Evolutionary conservation across 2,329 filamentous ascomycete species (phyloP).

Genomic region (Samsoniella hepiali): DNA sequence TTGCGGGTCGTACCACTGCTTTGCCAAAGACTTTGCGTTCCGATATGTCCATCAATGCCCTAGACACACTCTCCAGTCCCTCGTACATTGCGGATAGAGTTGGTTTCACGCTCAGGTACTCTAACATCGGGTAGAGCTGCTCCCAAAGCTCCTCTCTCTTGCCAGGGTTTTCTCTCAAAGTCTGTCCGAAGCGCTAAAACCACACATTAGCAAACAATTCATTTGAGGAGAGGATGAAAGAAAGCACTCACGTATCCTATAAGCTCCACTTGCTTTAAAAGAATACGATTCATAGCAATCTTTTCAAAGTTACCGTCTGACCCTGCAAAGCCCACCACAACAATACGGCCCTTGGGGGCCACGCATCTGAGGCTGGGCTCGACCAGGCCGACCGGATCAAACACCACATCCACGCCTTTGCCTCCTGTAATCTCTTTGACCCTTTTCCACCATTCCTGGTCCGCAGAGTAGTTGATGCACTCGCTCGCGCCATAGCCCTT

Average conservation of each 20-base stretch:
- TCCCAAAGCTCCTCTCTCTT: constrained; percentile 49
- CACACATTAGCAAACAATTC: not conserved
- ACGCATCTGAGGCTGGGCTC: constrained; percentile 52
- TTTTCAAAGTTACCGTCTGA: constrained; percentile 50
- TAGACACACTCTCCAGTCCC: constrained; percentile 47
- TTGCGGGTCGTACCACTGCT: constrained; percentile 46
- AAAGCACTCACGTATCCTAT: constrained; percentile 47
- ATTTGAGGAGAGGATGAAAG: not conserved
- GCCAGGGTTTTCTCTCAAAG: constrained; percentile 45
- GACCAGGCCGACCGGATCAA: constrained; percentile 57
- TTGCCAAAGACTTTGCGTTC: constrained; percentile 53
- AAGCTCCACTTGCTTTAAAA: constrained; percentile 51
- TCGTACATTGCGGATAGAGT: constrained; percentile 48
- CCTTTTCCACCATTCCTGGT: constrained; percentile 46
- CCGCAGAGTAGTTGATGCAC: constrained; percentile 38
- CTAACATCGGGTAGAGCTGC: constrained; percentile 47
- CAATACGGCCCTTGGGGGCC: constrained; percentile 50
- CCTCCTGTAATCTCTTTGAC: constrained; percentile 46
- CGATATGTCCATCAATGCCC: constrained; percentile 50
- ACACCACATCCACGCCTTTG: constrained; percentile 54
- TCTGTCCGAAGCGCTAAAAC: constrained; percentile 54
- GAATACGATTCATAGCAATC: constrained; percentile 51
- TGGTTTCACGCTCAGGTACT: constrained; percentile 46
- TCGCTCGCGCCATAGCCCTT: constrained; percentile 38
- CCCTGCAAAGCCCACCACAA: constrained; percentile 58